These are phyloP conservation scores for Madurella mycetomatis DNA, from an alignment of 2,329 filamentous ascomycete genomes.

Conservation along the genomic window DNA sequence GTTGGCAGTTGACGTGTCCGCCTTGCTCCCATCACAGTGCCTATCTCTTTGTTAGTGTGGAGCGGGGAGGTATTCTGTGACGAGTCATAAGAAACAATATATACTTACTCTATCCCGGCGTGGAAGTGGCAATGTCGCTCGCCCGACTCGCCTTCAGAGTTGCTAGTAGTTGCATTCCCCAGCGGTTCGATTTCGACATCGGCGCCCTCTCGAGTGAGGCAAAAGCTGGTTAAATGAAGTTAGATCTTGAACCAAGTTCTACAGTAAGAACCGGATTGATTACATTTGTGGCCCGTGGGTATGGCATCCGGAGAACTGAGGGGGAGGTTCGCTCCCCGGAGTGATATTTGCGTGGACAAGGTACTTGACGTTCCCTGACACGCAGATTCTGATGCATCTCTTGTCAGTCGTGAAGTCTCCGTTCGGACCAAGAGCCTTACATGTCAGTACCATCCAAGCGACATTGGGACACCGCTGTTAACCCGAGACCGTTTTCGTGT, in stretches of 20 bases:
- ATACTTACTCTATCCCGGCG: conserved; percentile 64
- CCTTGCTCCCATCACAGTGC: conserved; percentile 53
- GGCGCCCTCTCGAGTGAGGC: conserved; percentile 10
- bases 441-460: conserved; percentile 39
- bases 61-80: conserved; percentile 9
- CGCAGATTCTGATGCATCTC: conserved; percentile 37
- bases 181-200: conserved; percentile 17
- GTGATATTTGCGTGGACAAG: conserved; percentile 45
- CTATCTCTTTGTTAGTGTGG: conserved; percentile 29
- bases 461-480: conserved; percentile 49
- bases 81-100: not conserved
- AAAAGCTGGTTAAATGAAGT: conserved; percentile 9
- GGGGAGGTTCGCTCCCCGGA: conserved; percentile 52
- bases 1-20: conserved; percentile 28
- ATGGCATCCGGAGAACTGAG: conserved; percentile 63
- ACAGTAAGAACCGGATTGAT: conserved; percentile 21
- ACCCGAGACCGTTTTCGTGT: not conserved
- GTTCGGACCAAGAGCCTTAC: conserved; percentile 29
- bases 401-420: not conserved
- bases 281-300: conserved; percentile 55
- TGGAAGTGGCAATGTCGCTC: conserved; percentile 66
- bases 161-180: conserved; percentile 3
- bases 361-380: conserved; percentile 41
- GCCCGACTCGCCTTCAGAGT: conserved; percentile 14
- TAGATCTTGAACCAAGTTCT: not conserved